A percentile compares a stretch with the other conserved stretches of the same genome.
These are phyloP conservation scores for Inga leiocalycina DNA, from an alignment of 306 rosid genomes.

Conservation along the genomic window DNA sequence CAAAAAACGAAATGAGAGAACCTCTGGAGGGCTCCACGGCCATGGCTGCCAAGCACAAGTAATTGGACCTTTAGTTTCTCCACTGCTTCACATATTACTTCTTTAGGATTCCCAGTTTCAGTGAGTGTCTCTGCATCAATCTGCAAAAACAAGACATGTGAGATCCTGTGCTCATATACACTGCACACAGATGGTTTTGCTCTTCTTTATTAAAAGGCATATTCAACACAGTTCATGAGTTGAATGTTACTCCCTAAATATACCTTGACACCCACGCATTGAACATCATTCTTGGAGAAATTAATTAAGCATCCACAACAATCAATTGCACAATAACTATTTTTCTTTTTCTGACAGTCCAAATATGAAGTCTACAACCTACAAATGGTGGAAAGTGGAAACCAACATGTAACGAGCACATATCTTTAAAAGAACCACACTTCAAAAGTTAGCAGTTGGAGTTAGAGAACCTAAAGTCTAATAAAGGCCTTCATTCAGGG, in stretches of 20 bases:
- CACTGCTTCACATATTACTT: constrained; percentile 45
- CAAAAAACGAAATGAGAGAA: not conserved
- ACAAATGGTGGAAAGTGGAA: too few species aligned
- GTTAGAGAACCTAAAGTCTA: too few species aligned
- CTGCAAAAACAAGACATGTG: constrained; percentile 29
- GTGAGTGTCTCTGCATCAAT: constrained; percentile 35
- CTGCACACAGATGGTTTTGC: not conserved
- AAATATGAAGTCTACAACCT: too few species aligned
- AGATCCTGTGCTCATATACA: not conserved
- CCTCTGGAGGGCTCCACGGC: constrained; percentile 43
- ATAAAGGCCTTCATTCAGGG: too few species aligned
- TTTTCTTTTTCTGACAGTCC: too few species aligned
- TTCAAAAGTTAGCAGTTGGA: too few species aligned
- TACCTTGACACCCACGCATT: not conserved
- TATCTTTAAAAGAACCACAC: too few species aligned
- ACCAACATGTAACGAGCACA: too few species aligned
- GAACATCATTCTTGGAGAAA: not conserved
- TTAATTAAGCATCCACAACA: not conserved
- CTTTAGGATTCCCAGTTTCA: constrained; percentile 46
- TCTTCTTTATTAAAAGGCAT: not conserved
- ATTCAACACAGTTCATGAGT: not conserved
- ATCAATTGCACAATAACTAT: not conserved
- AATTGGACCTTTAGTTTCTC: constrained; percentile 37
- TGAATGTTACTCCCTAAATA: too few species aligned
- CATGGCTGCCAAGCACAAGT: constrained; percentile 51